phyloP scores from a whole-genome alignment of 1,139 yeast species.

The Pichia terricola region DNA sequence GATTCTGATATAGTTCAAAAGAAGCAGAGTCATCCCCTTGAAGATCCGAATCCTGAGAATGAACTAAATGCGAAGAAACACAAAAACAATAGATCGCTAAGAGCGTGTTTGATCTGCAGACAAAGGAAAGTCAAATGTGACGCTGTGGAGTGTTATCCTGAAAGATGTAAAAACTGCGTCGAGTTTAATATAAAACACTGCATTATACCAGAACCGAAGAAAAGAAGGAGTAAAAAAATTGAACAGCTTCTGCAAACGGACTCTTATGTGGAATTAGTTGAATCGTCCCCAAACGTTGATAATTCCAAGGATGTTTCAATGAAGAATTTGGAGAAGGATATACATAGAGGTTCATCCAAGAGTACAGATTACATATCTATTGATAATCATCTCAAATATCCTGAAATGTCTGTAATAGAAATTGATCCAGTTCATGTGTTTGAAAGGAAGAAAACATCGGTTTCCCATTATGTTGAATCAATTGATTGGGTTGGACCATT shows the following conservation, averaged over 20 bases:
- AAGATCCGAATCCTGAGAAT: too few species aligned
- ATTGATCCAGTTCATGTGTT: slow-evolving; percentile 15
- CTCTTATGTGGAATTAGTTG: slow-evolving; percentile 1
- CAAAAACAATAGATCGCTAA: slow-evolving; percentile 12
- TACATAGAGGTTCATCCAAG: too few species aligned
- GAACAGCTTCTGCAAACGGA: slow-evolving; percentile 12
- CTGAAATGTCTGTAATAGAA: slow-evolving; percentile 12
- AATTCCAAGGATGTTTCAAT: too few species aligned
- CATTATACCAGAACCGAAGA: slow-evolving; percentile 33
- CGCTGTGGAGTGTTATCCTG: slow-evolving; percentile 41
- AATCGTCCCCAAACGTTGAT: not conserved
- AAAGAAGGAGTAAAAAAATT: slow-evolving; percentile 17
- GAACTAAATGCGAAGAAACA: too few species aligned
- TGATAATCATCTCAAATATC: slow-evolving; percentile 5
- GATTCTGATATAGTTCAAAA: too few species aligned
- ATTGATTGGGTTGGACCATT: slow-evolving; percentile 15
- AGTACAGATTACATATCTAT: too few species aligned
- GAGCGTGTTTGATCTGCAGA: slow-evolving; percentile 51
- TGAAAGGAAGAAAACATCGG: slow-evolving; percentile 8
- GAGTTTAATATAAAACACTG: slow-evolving; percentile 45
- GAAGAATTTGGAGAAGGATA: too few species aligned
- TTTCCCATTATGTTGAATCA: slow-evolving; percentile 13
- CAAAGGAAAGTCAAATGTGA: slow-evolving; percentile 45
- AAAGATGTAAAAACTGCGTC: slow-evolving; percentile 42
- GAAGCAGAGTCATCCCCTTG: too few species aligned